Base-by-base conservation (phyloP, 2,329 filamentous ascomycete genomes). In the Pseudogymnoascus sp. region DNA sequence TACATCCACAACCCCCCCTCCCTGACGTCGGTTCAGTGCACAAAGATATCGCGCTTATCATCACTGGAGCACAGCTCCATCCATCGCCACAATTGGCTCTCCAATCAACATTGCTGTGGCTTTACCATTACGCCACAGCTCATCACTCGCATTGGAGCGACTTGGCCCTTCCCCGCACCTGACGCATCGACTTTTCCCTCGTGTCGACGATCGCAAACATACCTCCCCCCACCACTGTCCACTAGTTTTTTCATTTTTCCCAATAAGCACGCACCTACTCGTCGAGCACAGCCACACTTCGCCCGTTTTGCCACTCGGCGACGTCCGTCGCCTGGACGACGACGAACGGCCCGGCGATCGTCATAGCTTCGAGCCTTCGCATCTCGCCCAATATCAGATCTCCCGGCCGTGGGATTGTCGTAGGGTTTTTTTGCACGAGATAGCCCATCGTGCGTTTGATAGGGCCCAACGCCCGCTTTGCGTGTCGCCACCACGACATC, bases 171-270 rank as follows among this genome's bases (percentile, higher is more conserved):
- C 43, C 43, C 43, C 43, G 43, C 43, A 49, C 43, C 43, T 12
- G 21, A 49, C 43, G 21, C 43, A 49, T 49, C 43, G 43, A 49
- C 43, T 49, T 49, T 25, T 49, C 43, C 43, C 43, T 49, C 43
- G 43, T 25, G 43, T 49, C 21, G 43, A 49, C 43, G 43, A 49
- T 28, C 43, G 41, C 41, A 45, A 31, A 31, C 25, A 28, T 28
- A 18, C 41, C 21, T 4, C 4, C 18, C 11, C 41, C 12, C 23
- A 23, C 43, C 43, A 25, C 43, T 23, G 9, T 28, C 23, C 21
- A 49, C 43, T 49, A 49, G 43, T 49, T 49, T 49, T 28, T 49
- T 49, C 43, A 49, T 49, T 49, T 49, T 49, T 49, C 23, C 43
- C 43, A 49, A 49, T 49, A 28, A 49, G 43, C 43, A 49, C 43